A percentile compares a stretch with the other conserved stretches of the same genome.
Conservation (phyloP, 2,329 filamentous ascomycete genomes). For the Fusarium sp. region DNA sequence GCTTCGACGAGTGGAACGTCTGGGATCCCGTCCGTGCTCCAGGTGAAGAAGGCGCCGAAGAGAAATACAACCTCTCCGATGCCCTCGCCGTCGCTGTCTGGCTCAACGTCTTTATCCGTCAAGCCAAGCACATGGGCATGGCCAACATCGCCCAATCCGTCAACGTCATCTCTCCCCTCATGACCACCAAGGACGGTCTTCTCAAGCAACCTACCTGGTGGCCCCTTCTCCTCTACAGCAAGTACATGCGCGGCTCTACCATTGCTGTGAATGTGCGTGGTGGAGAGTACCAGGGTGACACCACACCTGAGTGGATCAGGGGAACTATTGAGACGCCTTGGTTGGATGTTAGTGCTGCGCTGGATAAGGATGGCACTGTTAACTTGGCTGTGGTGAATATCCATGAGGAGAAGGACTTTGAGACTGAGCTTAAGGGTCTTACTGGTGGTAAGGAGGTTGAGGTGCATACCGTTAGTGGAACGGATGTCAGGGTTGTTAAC, state of each 20-base stretch:
- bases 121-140: conserved; percentile 80
- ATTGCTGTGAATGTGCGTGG: conserved; percentile 76
- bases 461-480: conserved; percentile 71
- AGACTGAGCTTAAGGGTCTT: conserved; percentile 70
- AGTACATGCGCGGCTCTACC: conserved; percentile 78
- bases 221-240: conserved; percentile 72
- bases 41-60: conserved; percentile 80
- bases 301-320: conserved; percentile 75
- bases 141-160: conserved; percentile 84
- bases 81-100: conserved; percentile 82
- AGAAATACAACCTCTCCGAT: conserved; percentile 81
- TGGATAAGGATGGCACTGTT: conserved; percentile 71
- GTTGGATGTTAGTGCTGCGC: conserved; percentile 76
- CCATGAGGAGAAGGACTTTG: conserved; percentile 71
- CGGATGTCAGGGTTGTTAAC: conserved; percentile 70
- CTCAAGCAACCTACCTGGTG: conserved; percentile 83
- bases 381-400: conserved; percentile 83
- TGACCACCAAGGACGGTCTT: conserved; percentile 76
- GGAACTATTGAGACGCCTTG: conserved; percentile 78
- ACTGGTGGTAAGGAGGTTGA: conserved; percentile 62
- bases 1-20: conserved; percentile 90
- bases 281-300: conserved; percentile 76
- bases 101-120: conserved; percentile 83
- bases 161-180: conserved; percentile 83
- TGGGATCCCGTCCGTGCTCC: conserved; percentile 82